Conservation (phyloP, 2,329 filamentous ascomycete species). For the Pseudodiploospora longispora region DNA sequence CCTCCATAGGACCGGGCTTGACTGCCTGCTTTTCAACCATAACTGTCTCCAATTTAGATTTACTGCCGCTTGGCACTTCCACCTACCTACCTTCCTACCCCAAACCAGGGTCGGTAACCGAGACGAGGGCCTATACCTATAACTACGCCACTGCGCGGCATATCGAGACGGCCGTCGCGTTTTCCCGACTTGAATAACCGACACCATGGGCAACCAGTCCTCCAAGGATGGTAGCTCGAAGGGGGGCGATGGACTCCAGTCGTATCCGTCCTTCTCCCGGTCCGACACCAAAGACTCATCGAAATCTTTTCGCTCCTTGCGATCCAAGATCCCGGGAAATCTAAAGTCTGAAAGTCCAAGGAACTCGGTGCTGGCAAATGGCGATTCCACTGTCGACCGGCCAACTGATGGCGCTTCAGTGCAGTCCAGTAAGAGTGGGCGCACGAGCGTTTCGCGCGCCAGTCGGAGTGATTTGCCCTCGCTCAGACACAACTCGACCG, state of each 20-base stretch:
- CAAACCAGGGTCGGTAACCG: constrained; percentile 11
- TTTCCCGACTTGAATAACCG: constrained; percentile 6
- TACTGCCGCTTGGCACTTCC: not conserved
- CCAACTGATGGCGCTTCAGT: constrained; percentile 64
- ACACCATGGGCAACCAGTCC: constrained; percentile 65
- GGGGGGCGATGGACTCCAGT: constrained; percentile 51
- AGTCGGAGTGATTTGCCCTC: constrained; percentile 37
- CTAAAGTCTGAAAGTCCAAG: constrained; percentile 73
- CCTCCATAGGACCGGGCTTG: constrained; percentile 37
- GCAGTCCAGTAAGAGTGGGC: constrained; percentile 58
- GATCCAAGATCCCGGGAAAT: constrained; percentile 79
- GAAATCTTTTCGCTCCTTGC: constrained; percentile 74
- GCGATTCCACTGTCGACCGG: constrained; percentile 52
- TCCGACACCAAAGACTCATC: constrained; percentile 90
- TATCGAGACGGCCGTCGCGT: constrained; percentile 19
- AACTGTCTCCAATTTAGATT: not conserved
- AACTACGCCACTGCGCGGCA: constrained; percentile 17
- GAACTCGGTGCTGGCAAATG: constrained; percentile 60
- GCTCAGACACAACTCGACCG: constrained; percentile 33
- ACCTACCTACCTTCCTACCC: constrained; percentile 1
- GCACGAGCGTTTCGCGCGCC: constrained; percentile 37
- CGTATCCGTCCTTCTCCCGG: constrained; percentile 85
- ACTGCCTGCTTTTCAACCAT: not conserved
- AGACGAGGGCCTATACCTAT: constrained; percentile 12
- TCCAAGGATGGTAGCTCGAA: constrained; percentile 55